These are phyloP conservation scores for Antarctomyces pellizariae DNA, from an alignment of 495 filamentous ascomycete species.

Conservation along the genomic window DNA sequence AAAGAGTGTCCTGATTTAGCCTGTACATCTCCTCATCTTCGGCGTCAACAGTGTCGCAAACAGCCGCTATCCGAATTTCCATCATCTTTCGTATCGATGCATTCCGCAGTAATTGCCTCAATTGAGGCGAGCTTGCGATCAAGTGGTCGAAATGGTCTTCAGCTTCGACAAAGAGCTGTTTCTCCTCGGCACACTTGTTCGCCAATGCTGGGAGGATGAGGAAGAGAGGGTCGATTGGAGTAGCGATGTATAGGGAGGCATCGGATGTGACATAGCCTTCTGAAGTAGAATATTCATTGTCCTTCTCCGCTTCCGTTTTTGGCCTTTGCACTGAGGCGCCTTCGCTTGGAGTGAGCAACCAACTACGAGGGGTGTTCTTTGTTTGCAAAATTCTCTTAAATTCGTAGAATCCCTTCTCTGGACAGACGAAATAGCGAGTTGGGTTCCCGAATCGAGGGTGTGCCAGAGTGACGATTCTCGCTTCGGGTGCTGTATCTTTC, in stretches of 20 bases:
- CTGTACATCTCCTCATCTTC: slow-evolving; percentile 68
- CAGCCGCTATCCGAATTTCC: slow-evolving; percentile 28
- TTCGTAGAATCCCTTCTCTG: slow-evolving; percentile 60
- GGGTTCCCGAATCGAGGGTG: slow-evolving; percentile 45
- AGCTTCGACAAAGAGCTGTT: slow-evolving; percentile 45
- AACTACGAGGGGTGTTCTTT: slow-evolving; percentile 34
- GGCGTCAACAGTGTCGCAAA: slow-evolving; percentile 61
- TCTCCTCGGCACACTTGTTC: slow-evolving; percentile 18
- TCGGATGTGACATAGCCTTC: slow-evolving; percentile 22
- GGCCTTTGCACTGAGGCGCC: slow-evolving; percentile 4
- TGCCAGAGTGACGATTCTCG: slow-evolving; percentile 52
- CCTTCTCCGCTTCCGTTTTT: slow-evolving; percentile 7
- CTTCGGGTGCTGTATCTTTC: slow-evolving; percentile 31
- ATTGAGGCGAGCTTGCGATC: slow-evolving; percentile 8
- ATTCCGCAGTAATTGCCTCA: slow-evolving; percentile 15
- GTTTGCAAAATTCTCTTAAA: slow-evolving; percentile 56
- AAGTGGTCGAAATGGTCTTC: slow-evolving; percentile 59
- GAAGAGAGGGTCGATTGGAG: slow-evolving; percentile 66
- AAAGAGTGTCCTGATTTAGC: slow-evolving; percentile 42
- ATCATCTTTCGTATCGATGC: slow-evolving; percentile 14
- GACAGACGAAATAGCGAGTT: slow-evolving; percentile 60
- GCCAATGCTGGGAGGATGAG: slow-evolving; percentile 46
- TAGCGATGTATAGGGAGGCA: slow-evolving; percentile 56
- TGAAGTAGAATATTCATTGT: background rate
- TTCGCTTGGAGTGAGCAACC: slow-evolving; percentile 44